Percentiles rank a stretch among this genome's conserved stretches.
phyloP scores from a whole-genome alignment of 2,329 filamentous ascomycete species.

The Fusarium sambucinum region DNA sequence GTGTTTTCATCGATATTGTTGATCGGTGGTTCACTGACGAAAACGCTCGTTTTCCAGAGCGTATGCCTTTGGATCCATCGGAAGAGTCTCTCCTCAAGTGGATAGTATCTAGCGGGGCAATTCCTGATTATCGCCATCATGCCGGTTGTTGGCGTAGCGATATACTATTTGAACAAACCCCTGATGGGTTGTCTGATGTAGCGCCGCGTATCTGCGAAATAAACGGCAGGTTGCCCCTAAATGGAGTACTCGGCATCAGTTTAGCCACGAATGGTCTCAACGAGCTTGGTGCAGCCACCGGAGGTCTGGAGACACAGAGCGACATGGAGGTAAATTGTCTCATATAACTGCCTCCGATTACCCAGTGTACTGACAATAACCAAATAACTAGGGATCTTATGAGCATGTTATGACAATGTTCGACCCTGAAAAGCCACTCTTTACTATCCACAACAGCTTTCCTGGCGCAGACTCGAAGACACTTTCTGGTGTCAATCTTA shows the following conservation, averaged over 20 bases:
- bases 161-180: conserved; percentile 21
- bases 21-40: conserved; percentile 31
- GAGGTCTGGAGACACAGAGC: conserved; percentile 8
- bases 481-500: neutral
- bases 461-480: conserved; percentile 24
- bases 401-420: conserved; percentile 14
- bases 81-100: conserved; percentile 24
- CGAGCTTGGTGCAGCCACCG: conserved; percentile 12
- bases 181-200: conserved; percentile 4
- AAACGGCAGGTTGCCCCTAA: conserved; percentile 28
- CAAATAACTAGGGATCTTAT: neutral
- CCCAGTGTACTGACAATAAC: neutral
- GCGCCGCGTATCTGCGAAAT: conserved; percentile 27
- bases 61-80: conserved; percentile 26
- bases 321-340: conserved; percentile 10
- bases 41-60: conserved; percentile 9
- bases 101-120: neutral
- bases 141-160: conserved; percentile 33
- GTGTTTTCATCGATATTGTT: conserved; percentile 23
- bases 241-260: conserved; percentile 12
- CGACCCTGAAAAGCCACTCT: conserved; percentile 16
- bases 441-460: conserved; percentile 15
- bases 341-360: rapidly evolving
- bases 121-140: conserved; percentile 17
- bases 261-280: conserved; percentile 1